Evolutionary conservation across 768 basidiomycete genomes (phyloP).

Genomic region (Termitomyces sp.): DNA sequence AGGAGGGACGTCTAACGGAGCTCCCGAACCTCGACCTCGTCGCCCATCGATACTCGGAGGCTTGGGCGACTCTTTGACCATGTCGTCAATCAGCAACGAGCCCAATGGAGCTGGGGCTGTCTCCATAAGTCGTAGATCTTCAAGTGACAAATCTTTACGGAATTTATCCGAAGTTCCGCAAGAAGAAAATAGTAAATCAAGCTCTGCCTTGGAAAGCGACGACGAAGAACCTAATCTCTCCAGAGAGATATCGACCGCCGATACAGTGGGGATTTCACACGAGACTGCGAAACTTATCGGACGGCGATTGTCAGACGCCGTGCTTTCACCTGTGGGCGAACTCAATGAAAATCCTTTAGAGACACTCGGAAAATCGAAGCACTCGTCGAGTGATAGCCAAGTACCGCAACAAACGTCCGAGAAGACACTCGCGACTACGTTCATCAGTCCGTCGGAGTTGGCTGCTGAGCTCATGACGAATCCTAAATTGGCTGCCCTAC

Average conservation of each 20-base stretch:
- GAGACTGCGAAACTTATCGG: conserved; percentile 29
- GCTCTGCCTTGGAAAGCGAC: conserved; percentile 46
- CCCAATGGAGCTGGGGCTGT: conserved; percentile 3
- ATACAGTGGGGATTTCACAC: conserved; percentile 10
- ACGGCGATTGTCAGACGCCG: conserved; percentile 35
- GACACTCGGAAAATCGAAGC: conserved; percentile 8
- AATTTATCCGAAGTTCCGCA: conserved; percentile 13
- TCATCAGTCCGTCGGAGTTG: conserved; percentile 32
- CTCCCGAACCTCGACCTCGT: conserved; percentile 19
- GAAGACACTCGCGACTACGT: conserved; percentile 20
- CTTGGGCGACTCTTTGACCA: conserved; percentile 28
- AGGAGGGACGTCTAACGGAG: conserved; percentile 12
- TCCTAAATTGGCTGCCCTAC: conserved; percentile 36
- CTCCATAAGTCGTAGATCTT: conserved; percentile 10
- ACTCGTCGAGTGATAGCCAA: conserved; percentile 2
- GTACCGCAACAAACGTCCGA: conserved; percentile 5
- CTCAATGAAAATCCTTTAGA: conserved; percentile 10
- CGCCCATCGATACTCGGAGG: conserved; percentile 24
- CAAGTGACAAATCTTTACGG: conserved; percentile 11
- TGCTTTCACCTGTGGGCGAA: conserved; percentile 23
- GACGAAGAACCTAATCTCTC: conserved; percentile 19
- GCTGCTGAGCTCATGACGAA: conserved; percentile 36
- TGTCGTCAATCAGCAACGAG: conserved; percentile 30
- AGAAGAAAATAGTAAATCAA: conserved; percentile 28
- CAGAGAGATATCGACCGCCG: background rate